phyloP scores from a whole-genome alignment of 768 basidiomycete species.

The Kwoniella newhampshirensis region DNA sequence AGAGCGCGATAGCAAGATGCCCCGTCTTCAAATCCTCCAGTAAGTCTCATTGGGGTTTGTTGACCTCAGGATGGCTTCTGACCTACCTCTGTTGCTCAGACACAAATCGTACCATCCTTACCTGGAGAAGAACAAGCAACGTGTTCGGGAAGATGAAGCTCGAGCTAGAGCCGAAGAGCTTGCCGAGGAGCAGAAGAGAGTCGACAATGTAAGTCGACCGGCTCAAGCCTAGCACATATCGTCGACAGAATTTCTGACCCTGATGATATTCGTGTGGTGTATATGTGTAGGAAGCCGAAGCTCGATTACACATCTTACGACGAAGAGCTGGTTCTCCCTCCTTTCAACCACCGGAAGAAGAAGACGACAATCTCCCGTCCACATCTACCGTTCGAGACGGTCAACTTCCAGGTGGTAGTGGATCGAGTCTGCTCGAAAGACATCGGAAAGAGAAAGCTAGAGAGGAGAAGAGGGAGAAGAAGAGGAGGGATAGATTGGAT shows the following conservation, averaged over 20 bases:
- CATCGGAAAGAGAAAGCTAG: slow-evolving; percentile 38
- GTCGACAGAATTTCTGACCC: not conserved
- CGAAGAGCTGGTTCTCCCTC: slow-evolving; percentile 38
- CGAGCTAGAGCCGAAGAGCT: slow-evolving; percentile 45
- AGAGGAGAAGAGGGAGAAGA: slow-evolving; percentile 46
- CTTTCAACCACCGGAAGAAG: slow-evolving; percentile 9
- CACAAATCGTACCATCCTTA: slow-evolving; percentile 56
- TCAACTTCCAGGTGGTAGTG: not conserved
- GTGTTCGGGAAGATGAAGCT: slow-evolving; percentile 53
- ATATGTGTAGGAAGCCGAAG: slow-evolving; percentile 38
- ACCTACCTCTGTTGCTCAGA: slow-evolving; percentile 10
- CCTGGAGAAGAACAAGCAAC: slow-evolving; percentile 53
- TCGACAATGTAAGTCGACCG: slow-evolving; percentile 40
- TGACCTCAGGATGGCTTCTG: not conserved
- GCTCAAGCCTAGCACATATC: not conserved
- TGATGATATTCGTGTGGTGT: not conserved
- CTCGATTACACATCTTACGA: slow-evolving; percentile 46
- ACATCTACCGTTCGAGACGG: slow-evolving; percentile 25
- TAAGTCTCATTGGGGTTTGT: slow-evolving; percentile 23
- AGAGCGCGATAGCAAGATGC: slow-evolving; percentile 34
- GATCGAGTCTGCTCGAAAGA: slow-evolving; percentile 20
- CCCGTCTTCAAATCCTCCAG: slow-evolving; percentile 53
- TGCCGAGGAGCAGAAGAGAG: slow-evolving; percentile 39
- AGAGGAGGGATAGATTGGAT: slow-evolving; percentile 42
- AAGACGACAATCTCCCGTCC: slow-evolving; percentile 40